Base-by-base conservation (phyloP, 75 land plant genomes). In the Chamaecyparis obtusa region DNA sequence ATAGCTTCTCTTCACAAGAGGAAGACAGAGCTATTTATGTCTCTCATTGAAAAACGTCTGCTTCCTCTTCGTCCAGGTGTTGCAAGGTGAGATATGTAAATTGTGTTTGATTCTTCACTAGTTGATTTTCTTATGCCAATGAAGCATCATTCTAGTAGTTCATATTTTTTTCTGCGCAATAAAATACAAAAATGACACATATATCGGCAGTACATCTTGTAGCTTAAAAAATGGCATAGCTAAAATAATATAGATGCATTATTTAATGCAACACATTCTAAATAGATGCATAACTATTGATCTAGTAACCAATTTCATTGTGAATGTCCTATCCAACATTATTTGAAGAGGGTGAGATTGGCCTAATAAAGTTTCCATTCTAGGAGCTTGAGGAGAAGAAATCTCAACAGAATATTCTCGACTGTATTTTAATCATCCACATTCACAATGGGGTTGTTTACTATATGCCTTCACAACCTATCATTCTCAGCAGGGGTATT, bases 21-120 rank as follows among this genome's bases (percentile, higher is more conserved):
- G 43, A 98, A 98, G 90, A 98, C 99, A 3, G 97, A 94, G 4
- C 85, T 98, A 84, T 98, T 98, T 84, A 98, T 98, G 99, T 92
- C 92, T 51, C 93, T 96, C 49, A 94, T 98, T 86, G 99, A 96
- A 88, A 93, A 96, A 67, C 93, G 92, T 81, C 56, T 91, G 35
- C 91, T 98, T 86, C 99, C 99, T 81, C 95, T 98, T 91, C 98
- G 99, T 5, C 99, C 98, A 11, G 99, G 99, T 83, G 98, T 97
- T 85, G 93, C 98, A 56, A 93, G 94, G 97, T 95, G 46, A 44
- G 83, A 44, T n/a, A n/a, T 24, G n/a, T 1, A n/a, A 46, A 44
- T 46, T 81, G 3, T 46, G 27, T 81, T 41, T 81, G 33, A 44
- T 81, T 81, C 16, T 81, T 81, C 3, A 44, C 4, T 44, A 43